These are phyloP conservation scores for Exobasidium cylindrosporum DNA, from an alignment of 1,284 basidiomycete genomes.

Conservation along the genomic window DNA sequence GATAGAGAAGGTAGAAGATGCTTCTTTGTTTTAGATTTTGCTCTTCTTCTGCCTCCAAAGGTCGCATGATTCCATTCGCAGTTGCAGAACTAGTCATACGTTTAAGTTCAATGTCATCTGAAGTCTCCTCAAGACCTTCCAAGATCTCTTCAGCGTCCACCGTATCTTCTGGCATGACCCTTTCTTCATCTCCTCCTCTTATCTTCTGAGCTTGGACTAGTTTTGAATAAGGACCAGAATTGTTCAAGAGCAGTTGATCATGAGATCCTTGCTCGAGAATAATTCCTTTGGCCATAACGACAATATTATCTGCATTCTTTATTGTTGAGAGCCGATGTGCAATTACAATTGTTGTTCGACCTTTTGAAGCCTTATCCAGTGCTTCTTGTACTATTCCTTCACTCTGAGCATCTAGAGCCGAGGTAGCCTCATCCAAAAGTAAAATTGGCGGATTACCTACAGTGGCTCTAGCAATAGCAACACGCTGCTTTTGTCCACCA, in stretches of 20 bases:
- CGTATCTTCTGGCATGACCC: neutral
- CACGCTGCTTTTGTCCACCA: slow-evolving; percentile 51
- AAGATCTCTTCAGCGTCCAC: neutral
- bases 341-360: slow-evolving; percentile 53
- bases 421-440: slow-evolving; percentile 67
- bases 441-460: slow-evolving; percentile 51
- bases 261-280: slow-evolving; percentile 84
- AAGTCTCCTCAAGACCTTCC: neutral
- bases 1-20: slow-evolving; percentile 65
- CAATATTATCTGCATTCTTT: slow-evolving; percentile 70
- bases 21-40: neutral
- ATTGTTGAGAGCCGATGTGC: slow-evolving; percentile 60
- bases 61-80: no score
- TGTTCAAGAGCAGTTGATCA: slow-evolving; percentile 69
- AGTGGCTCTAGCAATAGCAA: slow-evolving; percentile 50
- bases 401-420: slow-evolving; percentile 79
- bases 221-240: slow-evolving; percentile 71
- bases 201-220: slow-evolving; percentile 74
- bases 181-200: slow-evolving; percentile 18
- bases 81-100: no score
- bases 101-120: neutral
- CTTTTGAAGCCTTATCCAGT: slow-evolving; percentile 40
- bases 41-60: neutral
- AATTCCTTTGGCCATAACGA: slow-evolving; percentile 79
- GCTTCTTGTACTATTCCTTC: slow-evolving; percentile 51